phyloP scores from a whole-genome alignment of 2,329 filamentous ascomycete genomes.

The Colletotrichum spaethianum region DNA sequence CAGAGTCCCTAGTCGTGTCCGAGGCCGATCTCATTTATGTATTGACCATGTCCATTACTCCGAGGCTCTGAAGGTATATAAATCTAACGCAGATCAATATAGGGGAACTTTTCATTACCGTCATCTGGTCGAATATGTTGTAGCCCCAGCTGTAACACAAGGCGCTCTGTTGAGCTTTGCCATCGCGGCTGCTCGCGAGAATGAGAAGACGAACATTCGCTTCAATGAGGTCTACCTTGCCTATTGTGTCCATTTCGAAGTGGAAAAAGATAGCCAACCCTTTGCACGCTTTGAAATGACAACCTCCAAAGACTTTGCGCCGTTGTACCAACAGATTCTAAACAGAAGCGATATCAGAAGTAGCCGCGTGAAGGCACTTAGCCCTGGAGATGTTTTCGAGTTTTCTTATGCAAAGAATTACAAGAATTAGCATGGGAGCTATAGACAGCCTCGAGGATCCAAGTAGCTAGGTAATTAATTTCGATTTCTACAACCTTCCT shows the following conservation, averaged over 20 bases:
- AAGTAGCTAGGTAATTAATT: neutral
- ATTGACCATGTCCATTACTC: neutral
- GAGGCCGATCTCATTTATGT: neutral
- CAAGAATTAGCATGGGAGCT: neutral
- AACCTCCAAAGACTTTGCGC: neutral
- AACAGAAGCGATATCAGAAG: neutral
- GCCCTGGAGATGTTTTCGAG: neutral
- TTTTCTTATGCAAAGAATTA: neutral
- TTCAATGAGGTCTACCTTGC: constrained; percentile 56
- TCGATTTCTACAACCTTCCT: no score
- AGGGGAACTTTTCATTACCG: neutral
- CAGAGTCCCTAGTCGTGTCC: neutral
- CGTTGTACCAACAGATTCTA: constrained; percentile 1
- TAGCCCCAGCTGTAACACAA: constrained; percentile 50
- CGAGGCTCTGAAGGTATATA: neutral
- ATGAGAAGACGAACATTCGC: constrained; percentile 51
- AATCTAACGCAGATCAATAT: neutral
- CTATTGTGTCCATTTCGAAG: constrained; percentile 48
- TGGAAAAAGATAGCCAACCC: neutral
- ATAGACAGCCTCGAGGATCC: neutral
- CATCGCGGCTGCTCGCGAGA: constrained; percentile 49
- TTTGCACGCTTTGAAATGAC: constrained; percentile 4
- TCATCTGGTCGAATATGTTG: constrained; percentile 17
- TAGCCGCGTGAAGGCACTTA: neutral
- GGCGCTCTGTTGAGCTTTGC: constrained; percentile 54